These are phyloP conservation scores for Nicotiana sylvestris DNA, from an alignment of 257 asterid genomes.

Conservation along the genomic window DNA sequence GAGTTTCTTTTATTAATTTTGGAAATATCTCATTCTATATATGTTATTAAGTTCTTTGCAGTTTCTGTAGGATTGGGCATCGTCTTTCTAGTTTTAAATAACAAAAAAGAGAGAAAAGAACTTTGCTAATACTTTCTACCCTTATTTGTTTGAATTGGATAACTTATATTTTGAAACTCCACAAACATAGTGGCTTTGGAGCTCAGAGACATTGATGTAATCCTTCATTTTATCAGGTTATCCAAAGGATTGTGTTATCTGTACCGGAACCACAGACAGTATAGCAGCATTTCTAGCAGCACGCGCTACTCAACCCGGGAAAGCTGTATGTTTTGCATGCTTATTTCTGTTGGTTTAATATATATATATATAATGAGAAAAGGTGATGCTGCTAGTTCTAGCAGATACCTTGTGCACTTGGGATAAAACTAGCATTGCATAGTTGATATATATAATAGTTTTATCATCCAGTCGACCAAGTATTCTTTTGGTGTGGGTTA, in stretches of 20 bases:
- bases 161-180: background rate
- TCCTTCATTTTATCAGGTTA: conserved; percentile 45
- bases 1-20: background rate
- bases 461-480: background rate
- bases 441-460: background rate
- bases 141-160: background rate
- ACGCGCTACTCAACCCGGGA: conserved; percentile 77
- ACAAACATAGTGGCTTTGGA: background rate
- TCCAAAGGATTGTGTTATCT: conserved; percentile 61
- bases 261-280: conserved; percentile 97
- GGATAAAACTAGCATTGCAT: background rate
- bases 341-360: background rate
- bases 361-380: background rate
- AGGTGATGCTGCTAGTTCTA: background rate
- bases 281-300: conserved; percentile 96
- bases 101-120: background rate
- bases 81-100: background rate
- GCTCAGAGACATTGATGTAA: background rate
- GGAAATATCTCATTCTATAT: background rate
- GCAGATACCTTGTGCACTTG: too few relatives aligned
- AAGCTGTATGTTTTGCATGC: conserved; percentile 55
- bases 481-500: background rate
- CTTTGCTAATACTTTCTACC: background rate
- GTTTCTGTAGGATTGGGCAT: background rate
- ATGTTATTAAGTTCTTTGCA: background rate